Evolutionary conservation across 768 basidiomycete species (phyloP), one percentile per base, ranked within the genome.

Genomic region (Pisolithus marmoratus): DNA sequence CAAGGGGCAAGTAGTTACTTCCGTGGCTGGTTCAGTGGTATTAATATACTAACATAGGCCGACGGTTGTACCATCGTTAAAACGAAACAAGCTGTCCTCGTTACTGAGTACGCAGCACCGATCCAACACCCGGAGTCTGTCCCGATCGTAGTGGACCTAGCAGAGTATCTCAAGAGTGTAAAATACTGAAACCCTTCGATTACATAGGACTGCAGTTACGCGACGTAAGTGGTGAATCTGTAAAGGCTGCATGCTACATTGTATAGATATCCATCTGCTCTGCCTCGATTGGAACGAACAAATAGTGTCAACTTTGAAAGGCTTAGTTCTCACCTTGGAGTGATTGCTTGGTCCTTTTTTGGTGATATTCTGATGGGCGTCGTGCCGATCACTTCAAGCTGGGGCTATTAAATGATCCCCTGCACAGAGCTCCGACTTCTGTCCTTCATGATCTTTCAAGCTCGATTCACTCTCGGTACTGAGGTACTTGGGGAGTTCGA

Each of bases 51-150:
- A 5, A 24, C 23, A 3, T 61, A 94, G 92, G 77, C 75, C 20
- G 82, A 90, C 65, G 94, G 94, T 1, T 80, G 74, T 36, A 60
- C 79, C 27, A 60, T 93, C 53, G 83, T 88, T 44, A 88, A 87
- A 75, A 94, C 91, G 17, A 85, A 78, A 54, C 86, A 89, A 62
- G 91, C 90, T n/a, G 72, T 95, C 51, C 74, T 97, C 48, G 83
- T 96, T 20, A 80, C 82, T 5, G 84, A 85, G 63, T 97, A 95
- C 68, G 53, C 53, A 0, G 71, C 75, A 5, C 90, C 90, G 0
- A 62, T 66, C 38, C 85, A 87, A 63, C 84, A 82, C 2, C 59
- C 71, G 15, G 93, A 94, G 65, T 74, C 79, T 17, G 85, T 81
- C 20, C 62, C 76, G 15, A 57, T 88, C 36, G 87, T 87, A 38